Evolutionary conservation across 768 basidiomycete species (phyloP).

Genomic region (Floccularia luteovirens): DNA sequence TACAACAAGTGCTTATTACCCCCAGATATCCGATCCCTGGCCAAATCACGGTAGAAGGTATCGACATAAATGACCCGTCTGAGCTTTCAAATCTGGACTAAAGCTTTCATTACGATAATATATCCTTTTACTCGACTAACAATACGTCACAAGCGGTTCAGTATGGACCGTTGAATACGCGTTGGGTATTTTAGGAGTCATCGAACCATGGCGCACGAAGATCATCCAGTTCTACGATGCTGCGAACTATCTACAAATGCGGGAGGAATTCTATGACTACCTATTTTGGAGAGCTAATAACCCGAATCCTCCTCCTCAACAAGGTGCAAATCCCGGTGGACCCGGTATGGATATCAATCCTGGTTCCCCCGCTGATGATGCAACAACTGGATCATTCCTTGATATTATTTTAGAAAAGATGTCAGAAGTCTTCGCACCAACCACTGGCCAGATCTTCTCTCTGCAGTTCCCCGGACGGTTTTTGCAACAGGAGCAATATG

Average conservation of each 20-base stretch:
- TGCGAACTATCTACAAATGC: conserved; percentile 1
- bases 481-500: conserved; percentile 13
- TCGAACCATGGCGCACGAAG: neutral
- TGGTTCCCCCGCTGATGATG: neutral
- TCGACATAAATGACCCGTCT: neutral
- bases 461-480: conserved; percentile 19
- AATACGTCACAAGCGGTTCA: neutral
- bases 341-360: neutral
- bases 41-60: neutral
- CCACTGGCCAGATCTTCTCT: conserved; percentile 15
- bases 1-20: neutral
- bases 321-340: neutral
- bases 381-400: conserved; percentile 8
- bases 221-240: conserved; percentile 3
- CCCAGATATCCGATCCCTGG: neutral
- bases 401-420: conserved; percentile 10
- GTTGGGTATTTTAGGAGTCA: conserved; percentile 4
- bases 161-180: conserved; percentile 4
- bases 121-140: neutral
- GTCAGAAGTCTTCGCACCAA: conserved; percentile 14
- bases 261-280: neutral
- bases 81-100: conserved; percentile 2
- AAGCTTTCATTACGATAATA: conserved; percentile 1
- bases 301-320: neutral
- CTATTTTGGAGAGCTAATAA: neutral